phyloP scores from a whole-genome alignment of 1,139 yeast species.

The Candida sp. region DNA sequence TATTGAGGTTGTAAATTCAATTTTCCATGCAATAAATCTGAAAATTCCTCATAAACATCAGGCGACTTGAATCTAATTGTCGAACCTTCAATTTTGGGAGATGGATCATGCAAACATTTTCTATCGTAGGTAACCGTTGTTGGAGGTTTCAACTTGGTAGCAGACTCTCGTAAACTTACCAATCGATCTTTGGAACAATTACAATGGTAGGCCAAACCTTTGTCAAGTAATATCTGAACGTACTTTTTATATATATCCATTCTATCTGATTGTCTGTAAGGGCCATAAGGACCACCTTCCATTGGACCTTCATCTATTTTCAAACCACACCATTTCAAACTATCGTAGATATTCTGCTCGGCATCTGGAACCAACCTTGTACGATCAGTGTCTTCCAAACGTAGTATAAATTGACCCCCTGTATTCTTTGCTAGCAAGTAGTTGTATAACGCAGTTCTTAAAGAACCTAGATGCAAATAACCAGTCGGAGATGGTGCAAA shows the following conservation, averaged over 20 bases:
- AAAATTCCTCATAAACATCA: slow-evolving; percentile 57
- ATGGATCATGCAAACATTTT: slow-evolving; percentile 47
- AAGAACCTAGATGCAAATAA: slow-evolving; percentile 82
- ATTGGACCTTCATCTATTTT: slow-evolving; percentile 80
- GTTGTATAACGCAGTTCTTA: slow-evolving; percentile 91
- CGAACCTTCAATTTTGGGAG: slow-evolving; percentile 25
- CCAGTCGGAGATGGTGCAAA: slow-evolving; percentile 99
- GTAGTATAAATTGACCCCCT: slow-evolving; percentile 72
- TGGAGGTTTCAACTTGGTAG: slow-evolving; percentile 75
- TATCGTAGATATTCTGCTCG: slow-evolving; percentile 72
- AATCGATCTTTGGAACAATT: slow-evolving; percentile 83
- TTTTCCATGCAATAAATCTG: slow-evolving; percentile 74
- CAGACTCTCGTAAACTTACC: slow-evolving; percentile 63
- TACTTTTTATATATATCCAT: slow-evolving; percentile 58
- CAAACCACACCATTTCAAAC: slow-evolving; percentile 76
- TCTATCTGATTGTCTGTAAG: slow-evolving; percentile 85
- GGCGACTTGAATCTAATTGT: slow-evolving; percentile 73
- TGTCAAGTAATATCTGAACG: slow-evolving; percentile 51
- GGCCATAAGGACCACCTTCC: slow-evolving; percentile 65
- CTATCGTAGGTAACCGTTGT: slow-evolving; percentile 92
- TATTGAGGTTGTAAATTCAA: slow-evolving; percentile 78
- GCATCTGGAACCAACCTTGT: slow-evolving; percentile 77
- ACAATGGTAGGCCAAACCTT: slow-evolving; percentile 82
- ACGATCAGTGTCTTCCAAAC: slow-evolving; percentile 93
- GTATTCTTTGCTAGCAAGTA: slow-evolving; percentile 78